These are phyloP conservation scores for Helicocarpus griseus DNA, from an alignment of 2,329 filamentous ascomycete species.

Conservation along the genomic window DNA sequence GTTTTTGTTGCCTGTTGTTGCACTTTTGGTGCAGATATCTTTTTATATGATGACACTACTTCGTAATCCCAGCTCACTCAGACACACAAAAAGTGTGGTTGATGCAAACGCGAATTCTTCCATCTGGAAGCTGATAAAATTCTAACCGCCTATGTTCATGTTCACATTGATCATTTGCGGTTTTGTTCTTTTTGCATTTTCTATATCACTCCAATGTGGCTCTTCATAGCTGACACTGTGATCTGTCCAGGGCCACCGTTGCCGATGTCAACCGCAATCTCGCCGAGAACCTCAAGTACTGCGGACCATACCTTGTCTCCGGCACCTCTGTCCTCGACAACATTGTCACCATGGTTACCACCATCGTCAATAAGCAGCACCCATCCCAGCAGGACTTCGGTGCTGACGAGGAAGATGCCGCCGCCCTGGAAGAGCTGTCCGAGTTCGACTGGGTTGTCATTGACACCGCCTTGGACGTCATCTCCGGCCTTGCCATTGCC, in stretches of 20 bases:
- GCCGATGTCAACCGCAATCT: conserved; percentile 94
- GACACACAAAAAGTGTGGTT: conserved; percentile 73
- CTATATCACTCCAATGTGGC: conserved; percentile 10
- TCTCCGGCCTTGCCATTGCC: conserved; percentile 73
- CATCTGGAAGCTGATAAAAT: conserved; percentile 17
- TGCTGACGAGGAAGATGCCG: conserved; percentile 65
- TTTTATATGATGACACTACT: conserved; percentile 68
- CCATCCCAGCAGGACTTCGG: conserved; percentile 86
- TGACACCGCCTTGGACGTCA: conserved; percentile 84
- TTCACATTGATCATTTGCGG: conserved; percentile 34
- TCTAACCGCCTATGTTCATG: conserved; percentile 19
- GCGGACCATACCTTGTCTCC: conserved; percentile 74
- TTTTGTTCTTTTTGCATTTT: conserved; percentile 15
- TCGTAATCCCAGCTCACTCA: conserved; percentile 99
- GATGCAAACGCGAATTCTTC: conserved; percentile 72
- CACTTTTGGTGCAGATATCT: conserved; percentile 13
- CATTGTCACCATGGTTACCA: conserved; percentile 62
- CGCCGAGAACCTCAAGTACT: conserved; percentile 79
- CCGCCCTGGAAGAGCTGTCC: conserved; percentile 67
- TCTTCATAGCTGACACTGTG: conserved; percentile 33
- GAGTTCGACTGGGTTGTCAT: conserved; percentile 98
- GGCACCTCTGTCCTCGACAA: conserved; percentile 65
- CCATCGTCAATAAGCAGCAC: conserved; percentile 82
- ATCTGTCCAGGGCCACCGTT: conserved; percentile 59
- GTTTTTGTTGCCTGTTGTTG: conserved; percentile 13